Conservation (phyloP, 805 yeast species). For the Metschnikowia chrysomelidarum region DNA sequence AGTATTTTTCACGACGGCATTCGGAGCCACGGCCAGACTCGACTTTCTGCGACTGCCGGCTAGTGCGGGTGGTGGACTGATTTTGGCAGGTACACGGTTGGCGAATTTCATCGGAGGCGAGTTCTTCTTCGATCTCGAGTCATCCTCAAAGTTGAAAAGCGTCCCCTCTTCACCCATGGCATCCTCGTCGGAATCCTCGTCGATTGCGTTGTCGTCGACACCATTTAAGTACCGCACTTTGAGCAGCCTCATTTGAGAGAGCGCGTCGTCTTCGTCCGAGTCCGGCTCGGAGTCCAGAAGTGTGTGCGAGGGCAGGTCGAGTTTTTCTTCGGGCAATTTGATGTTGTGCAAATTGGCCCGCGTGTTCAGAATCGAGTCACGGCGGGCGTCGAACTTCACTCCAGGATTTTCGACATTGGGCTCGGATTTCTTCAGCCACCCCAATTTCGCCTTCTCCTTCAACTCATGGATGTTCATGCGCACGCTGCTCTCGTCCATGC, state of each 20-base stretch:
- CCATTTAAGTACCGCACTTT: constrained; percentile 18
- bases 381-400: constrained; percentile 23
- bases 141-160: constrained; percentile 29
- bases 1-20: constrained; percentile 20
- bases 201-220: constrained; percentile 35
- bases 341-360: constrained; percentile 44
- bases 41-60: constrained; percentile 26
- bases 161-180: constrained; percentile 27
- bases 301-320: constrained; percentile 18
- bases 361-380: constrained; percentile 53
- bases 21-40: constrained; percentile 24
- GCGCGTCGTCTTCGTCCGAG: constrained; percentile 25
- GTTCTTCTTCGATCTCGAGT: constrained; percentile 13
- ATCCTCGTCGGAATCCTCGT: constrained; percentile 37
- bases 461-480: constrained; percentile 31
- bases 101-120: constrained; percentile 43
- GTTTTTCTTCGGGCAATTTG: constrained; percentile 41
- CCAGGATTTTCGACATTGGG: constrained; percentile 18
- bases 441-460: constrained; percentile 35
- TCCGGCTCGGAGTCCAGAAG: constrained; percentile 34
- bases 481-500: constrained; percentile 23
- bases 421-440: constrained; percentile 39
- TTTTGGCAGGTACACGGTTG: constrained; percentile 38
- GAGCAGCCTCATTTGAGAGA: constrained; percentile 4
- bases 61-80: constrained; percentile 37